Percentiles rank a stretch among this genome's conserved stretches.
Conservation (phyloP, 148 eudicot genomes). For the Chenopodium berlandieri region DNA sequence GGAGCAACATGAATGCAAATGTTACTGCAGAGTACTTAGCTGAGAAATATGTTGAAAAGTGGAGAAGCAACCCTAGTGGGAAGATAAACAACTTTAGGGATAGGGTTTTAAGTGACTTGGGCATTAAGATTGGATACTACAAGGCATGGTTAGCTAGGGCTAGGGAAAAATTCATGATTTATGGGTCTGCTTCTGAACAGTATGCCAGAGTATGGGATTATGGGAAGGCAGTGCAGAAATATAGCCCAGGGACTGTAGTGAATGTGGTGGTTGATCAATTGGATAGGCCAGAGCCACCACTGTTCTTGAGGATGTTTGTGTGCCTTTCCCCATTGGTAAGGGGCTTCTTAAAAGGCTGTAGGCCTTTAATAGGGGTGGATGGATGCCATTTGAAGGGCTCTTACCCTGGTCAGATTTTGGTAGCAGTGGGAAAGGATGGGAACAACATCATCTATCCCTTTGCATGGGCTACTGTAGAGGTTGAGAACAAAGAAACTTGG, state of each 20-base stretch:
- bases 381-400: constrained; percentile 16
- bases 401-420: neutral
- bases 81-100: neutral
- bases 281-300: neutral
- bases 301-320: constrained; percentile 2
- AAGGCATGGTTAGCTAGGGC: neutral
- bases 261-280: neutral
- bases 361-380: constrained; percentile 8
- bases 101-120: neutral
- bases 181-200: neutral
- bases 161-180: neutral
- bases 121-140: neutral
- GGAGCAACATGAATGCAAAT: neutral
- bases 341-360: constrained; percentile 12
- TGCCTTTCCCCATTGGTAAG: neutral
- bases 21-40: neutral
- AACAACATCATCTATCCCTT: constrained; percentile 4
- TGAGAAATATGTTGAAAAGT: neutral
- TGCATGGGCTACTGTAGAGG: constrained; percentile 1
- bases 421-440: neutral
- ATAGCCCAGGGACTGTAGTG: neutral
- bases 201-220: constrained; percentile 12
- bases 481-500: neutral
- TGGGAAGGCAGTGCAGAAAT: neutral
- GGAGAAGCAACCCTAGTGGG: neutral